Percentiles rank a stretch among this genome's conserved stretches.
phyloP scores from a whole-genome alignment of 139 green algal species.

The Medakamo hakoo region DNA sequence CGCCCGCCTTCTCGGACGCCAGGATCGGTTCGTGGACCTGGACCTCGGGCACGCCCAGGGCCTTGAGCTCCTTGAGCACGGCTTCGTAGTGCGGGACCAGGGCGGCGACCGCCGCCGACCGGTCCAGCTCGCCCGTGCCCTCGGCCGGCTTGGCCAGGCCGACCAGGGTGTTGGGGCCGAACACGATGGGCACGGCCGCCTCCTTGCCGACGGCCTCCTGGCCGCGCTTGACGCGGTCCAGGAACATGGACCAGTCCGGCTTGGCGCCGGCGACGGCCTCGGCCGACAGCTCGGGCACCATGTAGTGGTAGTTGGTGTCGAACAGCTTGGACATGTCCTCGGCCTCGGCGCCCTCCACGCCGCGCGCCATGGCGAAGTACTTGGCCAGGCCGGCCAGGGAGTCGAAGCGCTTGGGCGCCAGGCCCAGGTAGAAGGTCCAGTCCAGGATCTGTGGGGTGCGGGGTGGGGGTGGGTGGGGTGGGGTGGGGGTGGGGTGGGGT shows the following conservation, averaged over 20 bases:
- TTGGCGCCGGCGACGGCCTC: constrained; percentile 12
- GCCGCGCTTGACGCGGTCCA: constrained; percentile 42
- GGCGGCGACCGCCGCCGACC: constrained; percentile 7
- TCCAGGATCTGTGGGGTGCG: constrained; percentile 54
- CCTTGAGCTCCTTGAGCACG: constrained; percentile 41
- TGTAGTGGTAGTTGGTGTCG: constrained; percentile 86
- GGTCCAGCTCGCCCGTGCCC: constrained; percentile 1
- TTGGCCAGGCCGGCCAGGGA: constrained; percentile 28
- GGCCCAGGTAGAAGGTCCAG: constrained; percentile 47
- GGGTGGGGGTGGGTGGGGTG: neutral
- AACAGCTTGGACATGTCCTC: constrained; percentile 85
- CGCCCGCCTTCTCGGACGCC: constrained; percentile 14
- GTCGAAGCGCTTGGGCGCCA: constrained; percentile 49
- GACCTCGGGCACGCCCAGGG: constrained; percentile 29
- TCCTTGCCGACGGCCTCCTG: constrained; percentile 43
- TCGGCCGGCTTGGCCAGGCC: constrained; percentile 30
- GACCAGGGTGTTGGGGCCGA: constrained; percentile 61
- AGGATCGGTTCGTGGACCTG: constrained; percentile 78
- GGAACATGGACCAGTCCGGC: constrained; percentile 31
- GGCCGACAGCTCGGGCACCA: constrained; percentile 55
- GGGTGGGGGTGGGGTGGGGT: neutral
- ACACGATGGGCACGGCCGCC: constrained; percentile 56
- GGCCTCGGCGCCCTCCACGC: constrained; percentile 27
- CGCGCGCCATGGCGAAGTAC: constrained; percentile 80
- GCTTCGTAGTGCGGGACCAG: constrained; percentile 56